Percentiles rank a stretch among this genome's conserved stretches.
phyloP scores from a whole-genome alignment of 148 eudicot species.

The Fagopyrum tataricum region DNA sequence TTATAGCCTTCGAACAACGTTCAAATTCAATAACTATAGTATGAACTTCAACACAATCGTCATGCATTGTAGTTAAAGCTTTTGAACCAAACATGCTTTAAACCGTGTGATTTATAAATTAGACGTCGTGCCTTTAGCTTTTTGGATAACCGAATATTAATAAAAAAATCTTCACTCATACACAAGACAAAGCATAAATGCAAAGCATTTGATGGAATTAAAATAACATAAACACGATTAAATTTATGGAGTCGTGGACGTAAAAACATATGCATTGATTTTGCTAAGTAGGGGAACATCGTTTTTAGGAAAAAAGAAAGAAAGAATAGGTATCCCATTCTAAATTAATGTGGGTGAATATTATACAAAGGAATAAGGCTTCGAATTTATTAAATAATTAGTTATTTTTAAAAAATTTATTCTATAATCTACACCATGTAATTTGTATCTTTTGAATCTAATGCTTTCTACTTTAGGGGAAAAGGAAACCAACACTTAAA shows the following conservation, averaged over 20 bases:
- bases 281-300: constrained; percentile 7
- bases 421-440: constrained; percentile 5
- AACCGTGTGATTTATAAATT: no score
- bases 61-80: no score
- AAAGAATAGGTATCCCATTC: neutral
- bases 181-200: constrained; percentile 7
- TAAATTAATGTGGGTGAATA: neutral
- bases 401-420: neutral
- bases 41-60: no score
- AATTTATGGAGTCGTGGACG: neutral
- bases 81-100: no score
- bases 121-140: no score
- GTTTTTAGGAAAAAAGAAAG: neutral
- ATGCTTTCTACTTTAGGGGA: constrained; percentile 7
- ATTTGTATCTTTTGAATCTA: constrained; percentile 4
- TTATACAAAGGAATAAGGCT: neutral
- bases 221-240: neutral
- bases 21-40: no score
- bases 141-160: no score
- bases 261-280: constrained; percentile 2
- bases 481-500: neutral
- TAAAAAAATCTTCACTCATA: neutral
- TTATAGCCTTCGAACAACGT: no score
- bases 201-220: neutral
- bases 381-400: neutral